A percentile compares a stretch with the other conserved stretches of the same genome.
Conservation (phyloP, 768 basidiomycete genomes). For the Naganishia friedmannii region DNA sequence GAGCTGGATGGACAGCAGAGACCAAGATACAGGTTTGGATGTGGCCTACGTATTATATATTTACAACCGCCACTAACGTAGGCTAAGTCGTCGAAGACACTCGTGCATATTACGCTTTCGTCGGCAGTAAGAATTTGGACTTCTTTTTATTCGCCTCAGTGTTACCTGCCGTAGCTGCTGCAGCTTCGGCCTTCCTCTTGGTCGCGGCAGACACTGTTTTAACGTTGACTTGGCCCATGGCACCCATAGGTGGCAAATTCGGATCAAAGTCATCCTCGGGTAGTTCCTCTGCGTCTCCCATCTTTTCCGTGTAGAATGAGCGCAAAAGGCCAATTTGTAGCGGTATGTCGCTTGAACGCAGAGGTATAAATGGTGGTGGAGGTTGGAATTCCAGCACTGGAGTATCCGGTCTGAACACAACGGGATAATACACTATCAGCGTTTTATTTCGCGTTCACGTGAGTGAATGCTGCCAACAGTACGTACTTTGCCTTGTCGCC, state of each 20-base stretch:
- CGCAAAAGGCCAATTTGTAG: constrained; percentile 82
- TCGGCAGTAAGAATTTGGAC: constrained; percentile 14
- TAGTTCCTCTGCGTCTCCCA: constrained; percentile 29
- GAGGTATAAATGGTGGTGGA: constrained; percentile 73
- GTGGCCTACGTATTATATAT: no score
- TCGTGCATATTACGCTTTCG: background rate
- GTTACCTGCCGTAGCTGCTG: background rate
- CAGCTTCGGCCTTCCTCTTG: constrained; percentile 13
- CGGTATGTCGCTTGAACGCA: constrained; percentile 65
- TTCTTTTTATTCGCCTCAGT: constrained; percentile 17
- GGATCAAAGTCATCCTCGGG: constrained; percentile 45
- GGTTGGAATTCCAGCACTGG: constrained; percentile 75
- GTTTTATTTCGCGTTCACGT: background rate
- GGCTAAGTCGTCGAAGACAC: no score
- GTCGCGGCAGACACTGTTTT: constrained; percentile 19
- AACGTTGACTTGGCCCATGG: constrained; percentile 43
- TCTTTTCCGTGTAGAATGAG: constrained; percentile 59
- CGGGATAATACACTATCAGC: background rate
- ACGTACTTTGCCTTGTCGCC: constrained; percentile 12
- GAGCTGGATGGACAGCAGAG: no score
- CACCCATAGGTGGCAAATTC: constrained; percentile 39
- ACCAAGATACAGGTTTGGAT: no score
- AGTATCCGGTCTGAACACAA: constrained; percentile 52
- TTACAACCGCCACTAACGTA: no score
- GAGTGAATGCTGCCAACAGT: background rate